Percentiles rank a stretch among this genome's conserved stretches.
Evolutionary conservation across 768 basidiomycete species (phyloP).

Genomic region (Chalciporus sphaerocephalus): DNA sequence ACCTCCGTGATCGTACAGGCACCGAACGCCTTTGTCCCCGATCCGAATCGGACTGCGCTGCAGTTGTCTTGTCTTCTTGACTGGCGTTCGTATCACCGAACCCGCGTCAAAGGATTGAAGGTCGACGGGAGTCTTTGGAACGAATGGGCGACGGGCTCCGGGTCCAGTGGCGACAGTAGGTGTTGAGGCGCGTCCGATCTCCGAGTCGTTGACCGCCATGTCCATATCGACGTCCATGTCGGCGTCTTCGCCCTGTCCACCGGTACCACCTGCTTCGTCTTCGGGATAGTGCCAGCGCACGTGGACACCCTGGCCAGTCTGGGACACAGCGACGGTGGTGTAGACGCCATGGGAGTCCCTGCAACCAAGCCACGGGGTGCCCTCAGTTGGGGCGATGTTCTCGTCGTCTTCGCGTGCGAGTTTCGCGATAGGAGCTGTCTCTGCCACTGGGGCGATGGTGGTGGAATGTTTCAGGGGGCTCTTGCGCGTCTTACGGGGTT

Average conservation of each 20-base stretch:
- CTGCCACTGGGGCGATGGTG: neutral
- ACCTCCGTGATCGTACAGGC: constrained; percentile 12
- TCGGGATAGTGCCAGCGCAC: neutral
- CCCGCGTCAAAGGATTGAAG: constrained; percentile 25
- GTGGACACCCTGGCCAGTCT: neutral
- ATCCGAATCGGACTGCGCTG: constrained; percentile 28
- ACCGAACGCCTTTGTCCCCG: constrained; percentile 26
- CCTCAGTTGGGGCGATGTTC: neutral
- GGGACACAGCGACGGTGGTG: neutral
- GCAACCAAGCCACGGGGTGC: neutral
- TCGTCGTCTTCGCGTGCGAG: neutral
- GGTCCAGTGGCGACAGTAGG: constrained; percentile 3
- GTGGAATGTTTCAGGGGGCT: neutral
- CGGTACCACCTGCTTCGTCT: neutral
- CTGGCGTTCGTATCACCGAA: constrained; percentile 28
- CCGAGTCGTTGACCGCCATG: neutral
- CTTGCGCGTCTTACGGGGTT: neutral
- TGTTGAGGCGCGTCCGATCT: constrained; percentile 5
- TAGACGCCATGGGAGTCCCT: neutral
- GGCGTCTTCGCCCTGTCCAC: neutral
- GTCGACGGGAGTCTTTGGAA: constrained; percentile 19
- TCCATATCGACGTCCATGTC: neutral
- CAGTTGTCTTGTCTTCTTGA: constrained; percentile 27
- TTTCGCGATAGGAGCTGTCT: neutral
- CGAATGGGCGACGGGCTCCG: neutral